Evolutionary conservation across 139 green algal genomes (phyloP).

Genomic region (Spirogloea muscicola): DNA sequence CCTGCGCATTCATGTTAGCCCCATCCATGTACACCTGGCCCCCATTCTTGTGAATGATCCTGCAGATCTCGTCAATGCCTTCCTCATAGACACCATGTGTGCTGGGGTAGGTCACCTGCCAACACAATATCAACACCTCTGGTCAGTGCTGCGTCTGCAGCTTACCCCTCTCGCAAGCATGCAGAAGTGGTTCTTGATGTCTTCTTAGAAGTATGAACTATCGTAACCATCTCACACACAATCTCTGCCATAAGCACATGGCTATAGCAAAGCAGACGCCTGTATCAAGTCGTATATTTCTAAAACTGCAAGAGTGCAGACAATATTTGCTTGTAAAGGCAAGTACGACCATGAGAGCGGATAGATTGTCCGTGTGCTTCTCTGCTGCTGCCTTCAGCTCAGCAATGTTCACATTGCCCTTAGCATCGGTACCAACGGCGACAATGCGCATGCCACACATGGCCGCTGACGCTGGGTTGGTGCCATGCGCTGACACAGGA

Average conservation of each 20-base stretch:
- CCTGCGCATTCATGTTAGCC: conserved; percentile 97
- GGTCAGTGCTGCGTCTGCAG: no score
- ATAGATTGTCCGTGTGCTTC: conserved; percentile 87
- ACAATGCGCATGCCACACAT: conserved; percentile 98
- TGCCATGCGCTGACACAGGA: conserved; percentile 92
- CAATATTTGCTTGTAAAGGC: no score
- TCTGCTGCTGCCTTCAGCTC: conserved; percentile 77
- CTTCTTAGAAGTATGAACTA: no score
- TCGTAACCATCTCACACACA: no score
- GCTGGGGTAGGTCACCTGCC: conserved; percentile 86
- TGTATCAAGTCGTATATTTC: no score
- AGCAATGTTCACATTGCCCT: conserved; percentile 91
- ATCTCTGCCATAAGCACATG: no score
- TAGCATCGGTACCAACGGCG: conserved; percentile 70
- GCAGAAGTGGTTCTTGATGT: no score
- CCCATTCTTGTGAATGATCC: conserved; percentile 88
- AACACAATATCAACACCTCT: not conserved
- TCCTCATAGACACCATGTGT: conserved; percentile 98
- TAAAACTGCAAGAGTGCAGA: no score
- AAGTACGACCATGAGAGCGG: conserved; percentile 89
- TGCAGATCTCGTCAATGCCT: conserved; percentile 92
- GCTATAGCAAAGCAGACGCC: no score
- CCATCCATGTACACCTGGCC: conserved; percentile 99
- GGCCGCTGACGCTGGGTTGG: conserved; percentile 93
- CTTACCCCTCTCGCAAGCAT: no score